Evolutionary conservation across 352 stramenopile genomes (phyloP).

Genomic region (Globisporangium sylvaticum): DNA sequence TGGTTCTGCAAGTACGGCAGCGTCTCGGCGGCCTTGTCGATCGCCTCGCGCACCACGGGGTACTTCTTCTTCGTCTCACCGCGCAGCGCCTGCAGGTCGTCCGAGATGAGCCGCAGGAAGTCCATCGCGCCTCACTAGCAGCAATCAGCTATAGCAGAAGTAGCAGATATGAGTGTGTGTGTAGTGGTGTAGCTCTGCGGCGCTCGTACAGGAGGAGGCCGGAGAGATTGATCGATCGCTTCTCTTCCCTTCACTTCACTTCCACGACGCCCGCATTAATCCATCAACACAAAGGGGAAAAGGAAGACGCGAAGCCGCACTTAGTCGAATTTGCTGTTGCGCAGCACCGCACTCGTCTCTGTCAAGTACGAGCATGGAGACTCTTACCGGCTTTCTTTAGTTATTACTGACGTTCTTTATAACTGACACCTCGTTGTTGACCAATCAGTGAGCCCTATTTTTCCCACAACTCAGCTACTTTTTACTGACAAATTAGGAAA

Average conservation of each 20-base stretch:
- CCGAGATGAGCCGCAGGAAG: slow-evolving; percentile 87
- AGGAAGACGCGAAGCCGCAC: neutral
- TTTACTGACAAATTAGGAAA: too few relatives aligned
- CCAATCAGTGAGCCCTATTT: too few relatives aligned
- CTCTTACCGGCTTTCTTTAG: too few relatives aligned
- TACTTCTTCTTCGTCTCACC: slow-evolving; percentile 88
- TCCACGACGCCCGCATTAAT: neutral
- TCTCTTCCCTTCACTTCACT: neutral
- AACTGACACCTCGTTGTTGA: too few relatives aligned
- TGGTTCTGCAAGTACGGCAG: slow-evolving; percentile 93
- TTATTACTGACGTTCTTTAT: too few relatives aligned
- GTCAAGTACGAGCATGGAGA: neutral
- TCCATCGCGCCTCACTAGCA: slow-evolving; percentile 56
- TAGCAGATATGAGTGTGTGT: neutral
- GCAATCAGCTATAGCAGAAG: neutral
- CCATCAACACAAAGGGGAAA: neutral
- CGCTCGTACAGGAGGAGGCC: neutral
- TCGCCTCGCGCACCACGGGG: slow-evolving; percentile 94
- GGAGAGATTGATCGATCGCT: neutral
- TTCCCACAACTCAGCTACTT: too few relatives aligned
- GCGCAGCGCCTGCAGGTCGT: slow-evolving; percentile 84
- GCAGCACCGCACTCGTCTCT: neutral
- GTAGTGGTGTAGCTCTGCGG: neutral
- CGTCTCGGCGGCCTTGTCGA: slow-evolving; percentile 92
- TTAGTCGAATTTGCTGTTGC: neutral